Evolutionary conservation across 2,329 filamentous ascomycete genomes (phyloP).

Genomic region (Colletotrichum camelliae): DNA sequence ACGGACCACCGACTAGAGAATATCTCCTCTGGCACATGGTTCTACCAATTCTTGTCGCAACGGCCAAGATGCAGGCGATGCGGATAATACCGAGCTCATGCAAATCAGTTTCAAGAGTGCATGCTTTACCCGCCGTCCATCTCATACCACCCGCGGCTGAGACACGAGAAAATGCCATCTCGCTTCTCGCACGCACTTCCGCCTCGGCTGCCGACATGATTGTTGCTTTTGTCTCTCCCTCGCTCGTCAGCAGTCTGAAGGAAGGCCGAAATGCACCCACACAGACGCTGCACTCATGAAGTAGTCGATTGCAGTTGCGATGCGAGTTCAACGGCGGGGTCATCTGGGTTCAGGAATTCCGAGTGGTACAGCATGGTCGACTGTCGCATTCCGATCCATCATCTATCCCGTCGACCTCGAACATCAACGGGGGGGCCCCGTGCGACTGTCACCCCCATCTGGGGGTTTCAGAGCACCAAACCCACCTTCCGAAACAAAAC

Average conservation of each 20-base stretch:
- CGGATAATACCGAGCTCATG: neutral
- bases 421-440: neutral
- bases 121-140: neutral
- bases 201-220: neutral
- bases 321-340: neutral
- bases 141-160: neutral
- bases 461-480: constrained; percentile 10
- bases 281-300: neutral
- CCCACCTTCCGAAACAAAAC: constrained; percentile 16
- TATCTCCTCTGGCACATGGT: neutral
- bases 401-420: neutral
- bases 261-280: neutral
- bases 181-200: neutral
- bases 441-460: constrained; percentile 1
- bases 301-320: neutral
- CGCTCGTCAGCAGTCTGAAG: neutral
- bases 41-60: neutral
- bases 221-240: constrained; percentile 3
- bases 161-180: constrained; percentile 5
- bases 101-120: neutral
- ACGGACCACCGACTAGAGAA: neutral
- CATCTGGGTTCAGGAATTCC: neutral
- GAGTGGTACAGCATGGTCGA: neutral
- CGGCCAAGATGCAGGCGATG: neutral
- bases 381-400: neutral